A percentile compares a stretch with the other conserved stretches of the same genome.
Conservation (phyloP, 2,329 filamentous ascomycete genomes). For the Xylaria sp. region DNA sequence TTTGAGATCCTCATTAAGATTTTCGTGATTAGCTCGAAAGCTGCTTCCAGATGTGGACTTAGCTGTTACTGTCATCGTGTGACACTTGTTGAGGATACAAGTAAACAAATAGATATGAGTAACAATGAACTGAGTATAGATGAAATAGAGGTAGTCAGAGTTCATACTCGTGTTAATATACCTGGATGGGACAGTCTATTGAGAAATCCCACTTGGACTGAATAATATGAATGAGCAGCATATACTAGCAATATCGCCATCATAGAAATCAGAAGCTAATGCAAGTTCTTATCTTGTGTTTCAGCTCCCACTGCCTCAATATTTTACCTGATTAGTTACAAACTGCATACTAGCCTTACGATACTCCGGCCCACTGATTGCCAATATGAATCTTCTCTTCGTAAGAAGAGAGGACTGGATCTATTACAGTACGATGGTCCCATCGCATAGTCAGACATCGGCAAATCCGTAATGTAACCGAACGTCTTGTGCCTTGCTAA, state of each 20-base stretch:
- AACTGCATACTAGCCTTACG: no score
- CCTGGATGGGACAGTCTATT: neutral
- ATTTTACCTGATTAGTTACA: neutral
- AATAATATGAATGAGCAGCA: neutral
- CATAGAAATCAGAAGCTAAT: neutral
- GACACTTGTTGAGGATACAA: neutral
- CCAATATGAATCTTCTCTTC: no score
- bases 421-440: neutral
- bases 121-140: neutral
- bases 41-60: neutral
- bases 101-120: neutral
- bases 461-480: no score
- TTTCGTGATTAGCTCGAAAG: slow-evolving; percentile 1
- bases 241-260: neutral
- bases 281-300: neutral
- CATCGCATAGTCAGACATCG: neutral
- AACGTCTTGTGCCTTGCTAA: neutral
- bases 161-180: neutral
- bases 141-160: no score
- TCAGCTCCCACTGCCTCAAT: neutral
- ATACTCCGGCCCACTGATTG: no score
- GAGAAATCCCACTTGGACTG: neutral
- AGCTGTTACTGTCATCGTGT: slow-evolving; percentile 1
- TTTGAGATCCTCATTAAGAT: slow-evolving; percentile 14
- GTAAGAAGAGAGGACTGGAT: no score